Percentiles rank a stretch among this genome's conserved stretches.
Evolutionary conservation across 2,329 filamentous ascomycete species (phyloP).

Genomic region (Boeremia exigua): DNA sequence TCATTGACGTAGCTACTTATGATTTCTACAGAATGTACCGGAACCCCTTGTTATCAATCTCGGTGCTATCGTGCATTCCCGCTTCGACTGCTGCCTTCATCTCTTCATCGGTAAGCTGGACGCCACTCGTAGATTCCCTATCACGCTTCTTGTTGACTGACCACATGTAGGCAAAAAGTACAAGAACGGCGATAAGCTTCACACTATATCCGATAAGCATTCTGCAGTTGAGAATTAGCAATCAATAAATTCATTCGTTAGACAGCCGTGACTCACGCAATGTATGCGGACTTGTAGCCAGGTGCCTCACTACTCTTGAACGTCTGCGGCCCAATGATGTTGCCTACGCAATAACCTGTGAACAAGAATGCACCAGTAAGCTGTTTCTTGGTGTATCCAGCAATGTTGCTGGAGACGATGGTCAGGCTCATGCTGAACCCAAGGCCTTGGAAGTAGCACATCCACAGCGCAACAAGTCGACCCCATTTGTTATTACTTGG

Average conservation of each 20-base stretch:
- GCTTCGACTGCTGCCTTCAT: conserved; percentile 47
- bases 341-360: conserved; percentile 51
- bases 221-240: background rate
- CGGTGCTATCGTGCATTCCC: conserved; percentile 51
- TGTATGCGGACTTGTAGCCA: conserved; percentile 35
- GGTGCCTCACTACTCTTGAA: conserved; percentile 49
- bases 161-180: conserved; percentile 47
- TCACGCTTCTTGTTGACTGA: conserved; percentile 44
- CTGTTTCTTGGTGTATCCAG: conserved; percentile 55
- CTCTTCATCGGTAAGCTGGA: conserved; percentile 35
- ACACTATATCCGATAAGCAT: conserved; percentile 51
- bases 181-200: conserved; percentile 46
- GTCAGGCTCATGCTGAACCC: conserved; percentile 41
- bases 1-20: too few relatives aligned
- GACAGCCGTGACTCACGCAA: conserved; percentile 9
- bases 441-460: conserved; percentile 55
- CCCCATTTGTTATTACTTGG: conserved; percentile 35
- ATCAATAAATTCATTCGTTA: background rate
- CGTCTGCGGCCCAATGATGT: conserved; percentile 53
- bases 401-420: conserved; percentile 53
- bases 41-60: conserved; percentile 54
- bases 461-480: conserved; percentile 36
- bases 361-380: conserved; percentile 58
- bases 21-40: conserved; percentile 42
- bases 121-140: conserved; percentile 26